phyloP scores from a whole-genome alignment of 345 rosid genomes.

The Litchi chinensis region DNA sequence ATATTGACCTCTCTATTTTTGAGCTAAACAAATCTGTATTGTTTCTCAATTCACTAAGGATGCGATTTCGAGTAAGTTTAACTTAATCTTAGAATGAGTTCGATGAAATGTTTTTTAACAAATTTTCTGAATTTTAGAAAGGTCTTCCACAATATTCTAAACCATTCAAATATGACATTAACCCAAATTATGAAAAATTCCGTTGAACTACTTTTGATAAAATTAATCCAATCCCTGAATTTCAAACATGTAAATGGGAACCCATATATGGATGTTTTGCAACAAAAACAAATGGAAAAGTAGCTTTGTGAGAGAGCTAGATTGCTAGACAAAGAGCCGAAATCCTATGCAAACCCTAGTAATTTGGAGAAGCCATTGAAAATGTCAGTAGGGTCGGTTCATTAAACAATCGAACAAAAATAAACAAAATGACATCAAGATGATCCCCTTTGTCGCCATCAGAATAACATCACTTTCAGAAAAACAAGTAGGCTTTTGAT shows the following conservation, averaged over 20 bases:
- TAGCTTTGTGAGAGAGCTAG: neutral
- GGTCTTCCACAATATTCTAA: too few relatives aligned
- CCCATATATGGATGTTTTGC: neutral
- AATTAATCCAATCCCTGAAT: too few relatives aligned
- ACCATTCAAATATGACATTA: too few relatives aligned
- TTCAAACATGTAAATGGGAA: too few relatives aligned
- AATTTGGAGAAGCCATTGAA: slow-evolving; percentile 20
- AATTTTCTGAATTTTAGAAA: too few relatives aligned
- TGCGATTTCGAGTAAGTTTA: neutral
- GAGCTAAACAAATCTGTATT: too few relatives aligned
- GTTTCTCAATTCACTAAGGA: neutral
- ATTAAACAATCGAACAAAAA: neutral
- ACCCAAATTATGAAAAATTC: too few relatives aligned
- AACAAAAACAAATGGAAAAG: neutral
- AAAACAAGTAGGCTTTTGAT: neutral
- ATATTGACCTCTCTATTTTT: too few relatives aligned
- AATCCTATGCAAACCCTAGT: slow-evolving; percentile 18
- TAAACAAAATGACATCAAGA: neutral
- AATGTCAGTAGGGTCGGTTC: slow-evolving; percentile 8
- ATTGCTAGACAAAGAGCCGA: slow-evolving; percentile 13
- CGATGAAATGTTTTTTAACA: too few relatives aligned
- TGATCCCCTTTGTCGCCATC: slow-evolving; percentile 1
- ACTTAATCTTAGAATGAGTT: too few relatives aligned
- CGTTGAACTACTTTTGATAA: too few relatives aligned
- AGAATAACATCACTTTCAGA: slow-evolving; percentile 2